phyloP scores from a whole-genome alignment of 345 rosid genomes.

The Citrus cavaleriei region DNA sequence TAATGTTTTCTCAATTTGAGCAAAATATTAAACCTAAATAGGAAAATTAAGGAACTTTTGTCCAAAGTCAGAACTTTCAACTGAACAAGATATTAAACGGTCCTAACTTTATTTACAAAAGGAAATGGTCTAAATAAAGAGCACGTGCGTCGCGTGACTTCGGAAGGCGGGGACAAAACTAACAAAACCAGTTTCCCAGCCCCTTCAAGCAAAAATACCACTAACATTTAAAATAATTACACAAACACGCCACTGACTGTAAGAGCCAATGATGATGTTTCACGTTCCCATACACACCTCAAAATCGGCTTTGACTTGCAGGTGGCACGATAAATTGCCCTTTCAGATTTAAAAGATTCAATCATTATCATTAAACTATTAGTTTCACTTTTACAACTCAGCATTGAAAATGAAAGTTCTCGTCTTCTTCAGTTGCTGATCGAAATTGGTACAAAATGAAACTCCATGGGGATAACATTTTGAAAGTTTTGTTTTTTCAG shows the following conservation, averaged over 20 bases:
- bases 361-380: not conserved
- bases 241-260: not conserved
- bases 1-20: not conserved
- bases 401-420: not conserved
- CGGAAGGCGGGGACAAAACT: not conserved
- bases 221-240: not conserved
- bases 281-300: not conserved
- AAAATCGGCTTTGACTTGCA: slow-evolving; percentile 10
- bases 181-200: not conserved
- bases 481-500: not conserved
- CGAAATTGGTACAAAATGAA: not conserved
- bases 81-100: no score
- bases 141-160: not conserved
- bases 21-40: not conserved
- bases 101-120: no score
- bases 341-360: not conserved
- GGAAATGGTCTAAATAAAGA: no score
- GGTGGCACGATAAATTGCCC: not conserved
- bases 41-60: not conserved
- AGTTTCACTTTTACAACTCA: slow-evolving; percentile 1
- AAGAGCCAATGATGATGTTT: not conserved
- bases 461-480: not conserved
- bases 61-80: no score
- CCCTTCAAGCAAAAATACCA: not conserved
- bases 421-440: not conserved